Base-by-base conservation (phyloP, 2,329 filamentous ascomycete genomes). In the Westerdykella aurantiaca region DNA sequence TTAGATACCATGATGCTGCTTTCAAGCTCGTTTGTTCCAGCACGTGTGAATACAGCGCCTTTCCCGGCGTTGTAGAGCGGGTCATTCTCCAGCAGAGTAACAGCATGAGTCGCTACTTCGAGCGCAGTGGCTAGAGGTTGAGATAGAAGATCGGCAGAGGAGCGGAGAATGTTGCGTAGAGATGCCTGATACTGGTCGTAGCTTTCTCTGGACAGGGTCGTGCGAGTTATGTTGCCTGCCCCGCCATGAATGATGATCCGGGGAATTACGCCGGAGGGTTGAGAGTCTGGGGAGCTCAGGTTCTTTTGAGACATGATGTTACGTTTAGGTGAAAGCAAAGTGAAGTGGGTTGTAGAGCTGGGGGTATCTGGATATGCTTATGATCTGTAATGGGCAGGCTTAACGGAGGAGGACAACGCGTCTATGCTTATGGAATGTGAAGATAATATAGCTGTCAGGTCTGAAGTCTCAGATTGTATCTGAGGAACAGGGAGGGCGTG, bases 1-100 rank as follows among this genome's bases (percentile, higher is more conserved):
- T 76, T 75, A 2, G 84, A 86, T 0, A 94, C 85, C 88, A 95
- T 95, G 41, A 95, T 79, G 7, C 82, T 86, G 1, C 87, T 86
- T 69, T 95, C 89, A 48, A 95, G 81, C 70, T 95, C 86, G 63
- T 90, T 89, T 49, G 82, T 78, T 14, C 89, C 90, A 52, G 85
- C 82, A 40, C 83, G 80, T 0, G 88, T 95, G 67, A 94, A 95
- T 16, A 95, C 88, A 40, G 88, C 86, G 42, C 90, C 90, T 56
- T 82, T 83, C 6, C 82, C 88, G 45, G 82, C 82, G 70, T 95
- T 95, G 76, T 93, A 95, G 4, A 94, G 78, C 2, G 83, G 77
- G 58, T 89, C 80, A 59, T 94, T 75, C 69, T 95, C 89, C 13
- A 95, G 78, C 21, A 83, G 75, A 1, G 74, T 72, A 10, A 94